Evolutionary conservation across 805 yeast genomes (phyloP), one percentile per base, ranked within the genome.

Genomic region (Jamesozyma hellenica): DNA sequence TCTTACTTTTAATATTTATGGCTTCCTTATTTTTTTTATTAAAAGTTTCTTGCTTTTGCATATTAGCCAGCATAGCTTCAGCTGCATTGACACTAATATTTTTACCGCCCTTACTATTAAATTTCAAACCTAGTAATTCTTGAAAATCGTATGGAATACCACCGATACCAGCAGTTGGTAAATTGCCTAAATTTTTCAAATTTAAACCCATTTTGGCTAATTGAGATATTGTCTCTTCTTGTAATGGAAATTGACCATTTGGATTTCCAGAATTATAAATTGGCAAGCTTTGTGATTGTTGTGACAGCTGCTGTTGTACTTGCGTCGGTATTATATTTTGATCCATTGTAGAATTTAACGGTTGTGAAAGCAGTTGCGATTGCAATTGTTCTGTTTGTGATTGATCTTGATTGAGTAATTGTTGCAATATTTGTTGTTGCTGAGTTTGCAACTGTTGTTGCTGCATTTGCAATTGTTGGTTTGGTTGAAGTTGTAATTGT

Each of bases 131-230:
- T 21, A 56, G 32, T 8, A 57, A 30, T 34, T 57, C 62, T 41
- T 57, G 58, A 29, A 55, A 52, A 36, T 57, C 61, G 34, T 52
- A 55, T 10, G 56, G 52, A 1, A 57, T 47, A 40, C 56, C 58
- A 32, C 54, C 54, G 14, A 54, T 43, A 9, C 56, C 57, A 18
- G 21, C 17, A 14, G 18, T 34, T 35, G 42, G 42, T n/a, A 40
- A 16, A 18, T n/a, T n/a, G n/a, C n/a, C n/a, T n/a, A 41, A 19
- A 18, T 32, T 48, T 34, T 45, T 47, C 9, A 43, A 34, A 34
- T 48, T 45, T 9, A 44, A 18, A 14, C 39, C 40, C 32, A 41
- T 38, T 36, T 40, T 46, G 31, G 37, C 44, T 19, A 49, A 38
- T 19, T 46, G 51, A 15, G 42, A 36, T 9, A 47, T 43, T 13